phyloP scores from a whole-genome alignment of 1,284 basidiomycete species.

The Sporisorium graminicola region DNA sequence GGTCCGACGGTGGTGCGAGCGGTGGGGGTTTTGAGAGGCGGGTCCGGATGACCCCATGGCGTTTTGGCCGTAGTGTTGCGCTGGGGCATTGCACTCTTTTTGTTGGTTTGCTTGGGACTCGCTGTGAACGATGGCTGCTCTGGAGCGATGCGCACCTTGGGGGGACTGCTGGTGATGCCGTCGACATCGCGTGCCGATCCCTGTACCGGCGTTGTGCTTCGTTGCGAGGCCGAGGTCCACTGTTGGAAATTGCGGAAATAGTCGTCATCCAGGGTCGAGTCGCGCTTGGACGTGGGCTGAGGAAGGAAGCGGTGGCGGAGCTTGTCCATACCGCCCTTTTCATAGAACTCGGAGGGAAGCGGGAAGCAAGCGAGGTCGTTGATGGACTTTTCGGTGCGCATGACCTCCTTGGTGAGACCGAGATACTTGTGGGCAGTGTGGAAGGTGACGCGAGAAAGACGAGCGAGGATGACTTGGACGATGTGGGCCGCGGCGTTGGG shows the following conservation, averaged over 20 bases:
- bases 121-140: conserved; percentile 11
- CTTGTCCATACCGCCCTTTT: conserved; percentile 89
- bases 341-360: conserved; percentile 89
- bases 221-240: conserved; percentile 35
- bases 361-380: conserved; percentile 97
- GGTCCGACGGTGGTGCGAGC: conserved; percentile 69
- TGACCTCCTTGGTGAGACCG: conserved; percentile 92
- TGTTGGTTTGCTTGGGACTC: conserved; percentile 26
- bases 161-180: conserved; percentile 11
- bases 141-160: conserved; percentile 28
- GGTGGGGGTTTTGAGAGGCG: conserved; percentile 61
- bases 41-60: conserved; percentile 62
- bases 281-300: conserved; percentile 40
- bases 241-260: conserved; percentile 54
- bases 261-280: conserved; percentile 47
- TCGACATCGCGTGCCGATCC: neutral
- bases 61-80: conserved; percentile 37
- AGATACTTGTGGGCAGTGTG: conserved; percentile 94
- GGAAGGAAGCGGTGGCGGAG: conserved; percentile 82
- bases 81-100: conserved; percentile 7
- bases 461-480: conserved; percentile 94
- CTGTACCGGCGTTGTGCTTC: conserved; percentile 43
- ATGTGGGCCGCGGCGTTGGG: conserved; percentile 97
- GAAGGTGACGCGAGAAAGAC: conserved; percentile 97
- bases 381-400: conserved; percentile 94